phyloP scores from a whole-genome alignment of 2,329 filamentous ascomycete genomes.

The Venturia carpophila region DNA sequence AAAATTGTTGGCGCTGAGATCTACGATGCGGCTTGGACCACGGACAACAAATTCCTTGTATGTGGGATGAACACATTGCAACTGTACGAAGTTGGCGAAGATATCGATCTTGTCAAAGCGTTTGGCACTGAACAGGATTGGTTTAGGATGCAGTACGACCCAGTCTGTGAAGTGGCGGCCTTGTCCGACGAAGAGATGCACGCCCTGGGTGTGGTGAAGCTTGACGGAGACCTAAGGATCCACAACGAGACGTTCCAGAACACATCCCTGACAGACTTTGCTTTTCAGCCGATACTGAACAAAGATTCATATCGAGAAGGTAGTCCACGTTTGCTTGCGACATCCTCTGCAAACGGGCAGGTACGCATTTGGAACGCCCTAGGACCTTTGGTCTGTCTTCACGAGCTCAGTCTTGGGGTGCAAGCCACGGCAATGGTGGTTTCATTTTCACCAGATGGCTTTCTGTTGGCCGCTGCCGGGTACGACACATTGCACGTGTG shows the following conservation, averaged over 20 bases:
- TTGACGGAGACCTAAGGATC: conserved; percentile 29
- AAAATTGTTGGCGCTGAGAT: conserved; percentile 24
- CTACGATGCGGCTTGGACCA: conserved; percentile 39
- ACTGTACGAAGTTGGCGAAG: conserved; percentile 29
- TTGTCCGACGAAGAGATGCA: conserved; percentile 27
- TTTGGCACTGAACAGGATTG: conserved; percentile 23
- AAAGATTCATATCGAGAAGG: conserved; percentile 22
- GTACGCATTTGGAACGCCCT: conserved; percentile 35
- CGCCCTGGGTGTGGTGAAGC: conserved; percentile 21
- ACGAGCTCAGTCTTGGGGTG: conserved; percentile 23
- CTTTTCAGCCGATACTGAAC: conserved; percentile 30
- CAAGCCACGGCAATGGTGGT: conserved; percentile 23
- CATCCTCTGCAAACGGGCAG: conserved; percentile 34
- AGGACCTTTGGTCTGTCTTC: conserved; percentile 20
- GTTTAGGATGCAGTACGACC: conserved; percentile 31
- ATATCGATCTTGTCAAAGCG: conserved; percentile 10
- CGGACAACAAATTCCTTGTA: conserved; percentile 36
- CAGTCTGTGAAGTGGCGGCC: conserved; percentile 34
- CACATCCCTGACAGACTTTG: conserved; percentile 32
- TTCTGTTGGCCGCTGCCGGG: conserved; percentile 37
- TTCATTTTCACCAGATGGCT: conserved; percentile 38
- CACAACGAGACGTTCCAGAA: conserved; percentile 24
- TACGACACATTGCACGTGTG: conserved; percentile 40
- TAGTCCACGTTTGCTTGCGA: conserved; percentile 30
- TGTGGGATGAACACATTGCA: conserved; percentile 36